These are phyloP conservation scores for Ganoderma resinaceum DNA, from an alignment of 1,284 basidiomycete species.

Conservation along the genomic window DNA sequence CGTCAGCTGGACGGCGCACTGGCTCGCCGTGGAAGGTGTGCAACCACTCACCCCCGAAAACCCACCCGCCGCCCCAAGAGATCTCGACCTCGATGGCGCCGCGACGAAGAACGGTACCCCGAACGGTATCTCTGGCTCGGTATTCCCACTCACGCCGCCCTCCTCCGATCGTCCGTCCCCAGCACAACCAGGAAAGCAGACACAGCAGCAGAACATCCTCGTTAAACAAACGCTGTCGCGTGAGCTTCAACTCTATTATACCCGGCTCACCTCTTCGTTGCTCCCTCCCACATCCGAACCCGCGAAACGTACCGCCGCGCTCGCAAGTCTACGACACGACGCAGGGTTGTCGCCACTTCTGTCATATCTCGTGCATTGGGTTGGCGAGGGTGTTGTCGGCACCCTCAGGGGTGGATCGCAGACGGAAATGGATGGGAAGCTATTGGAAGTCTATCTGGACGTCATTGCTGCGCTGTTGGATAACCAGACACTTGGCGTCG, in stretches of 20 bases:
- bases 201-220: slow-evolving; percentile 65
- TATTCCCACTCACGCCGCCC: slow-evolving; percentile 41
- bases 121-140: slow-evolving; percentile 35
- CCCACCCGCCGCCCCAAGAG: slow-evolving; percentile 80
- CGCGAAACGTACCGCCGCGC: slow-evolving; percentile 82
- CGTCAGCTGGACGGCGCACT: slow-evolving; percentile 89
- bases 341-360: slow-evolving; percentile 94
- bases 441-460: slow-evolving; percentile 82
- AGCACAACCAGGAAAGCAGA: slow-evolving; percentile 47
- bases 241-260: slow-evolving; percentile 96
- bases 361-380: slow-evolving; percentile 95
- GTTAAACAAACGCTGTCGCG: slow-evolving; percentile 95
- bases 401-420: slow-evolving; percentile 66
- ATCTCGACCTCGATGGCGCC: slow-evolving; percentile 43
- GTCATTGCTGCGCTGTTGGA: slow-evolving; percentile 84
- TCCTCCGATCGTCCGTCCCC: slow-evolving; percentile 40
- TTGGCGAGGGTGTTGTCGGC: slow-evolving; percentile 86
- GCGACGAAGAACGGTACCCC: slow-evolving; percentile 35
- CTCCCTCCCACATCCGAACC: slow-evolving; percentile 67
- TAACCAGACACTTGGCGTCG: slow-evolving; percentile 91
- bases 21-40: slow-evolving; percentile 98
- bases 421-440: slow-evolving; percentile 67
- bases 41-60: slow-evolving; percentile 98
- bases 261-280: slow-evolving; percentile 87
- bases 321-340: slow-evolving; percentile 89